phyloP scores from a whole-genome alignment of 148 eudicot species.

The Suaeda aralocaspica region DNA sequence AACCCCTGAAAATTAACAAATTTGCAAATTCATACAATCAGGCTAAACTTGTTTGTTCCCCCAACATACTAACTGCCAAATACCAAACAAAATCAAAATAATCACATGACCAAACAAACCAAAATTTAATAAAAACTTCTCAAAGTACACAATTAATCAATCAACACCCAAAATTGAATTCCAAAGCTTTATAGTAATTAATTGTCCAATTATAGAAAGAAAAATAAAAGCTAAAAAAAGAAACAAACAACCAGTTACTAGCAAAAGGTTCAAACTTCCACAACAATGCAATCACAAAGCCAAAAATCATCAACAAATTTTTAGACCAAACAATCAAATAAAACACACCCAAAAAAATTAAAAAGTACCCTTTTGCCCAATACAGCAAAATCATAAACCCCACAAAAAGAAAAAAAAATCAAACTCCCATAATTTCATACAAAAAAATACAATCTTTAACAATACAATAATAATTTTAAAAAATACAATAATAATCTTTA shows the following conservation, averaged over 20 bases:
- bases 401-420: too few species aligned
- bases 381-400: too few species aligned
- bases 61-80: slow-evolving; percentile 10
- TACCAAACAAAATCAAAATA: slow-evolving; percentile 5
- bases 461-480: too few species aligned
- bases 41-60: slow-evolving; percentile 9
- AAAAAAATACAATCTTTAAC: too few species aligned
- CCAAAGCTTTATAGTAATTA: not conserved
- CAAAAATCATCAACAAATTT: not conserved
- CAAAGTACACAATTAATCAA: not conserved
- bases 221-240: not conserved
- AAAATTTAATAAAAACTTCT: too few species aligned
- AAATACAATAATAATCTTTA: too few species aligned
- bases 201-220: slow-evolving; percentile 13
- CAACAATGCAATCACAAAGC: not conserved
- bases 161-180: slow-evolving; percentile 2
- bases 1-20: slow-evolving; percentile 34
- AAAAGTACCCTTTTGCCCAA: not conserved
- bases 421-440: too few species aligned
- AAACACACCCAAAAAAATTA: not conserved
- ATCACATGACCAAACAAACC: slow-evolving; percentile 17
- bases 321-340: not conserved
- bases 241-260: slow-evolving; percentile 1
- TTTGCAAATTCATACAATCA: slow-evolving; percentile 14
- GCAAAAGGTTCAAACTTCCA: not conserved